Conservation (phyloP, 768 basidiomycete genomes). For the Kwoniella dendrophila region DNA sequence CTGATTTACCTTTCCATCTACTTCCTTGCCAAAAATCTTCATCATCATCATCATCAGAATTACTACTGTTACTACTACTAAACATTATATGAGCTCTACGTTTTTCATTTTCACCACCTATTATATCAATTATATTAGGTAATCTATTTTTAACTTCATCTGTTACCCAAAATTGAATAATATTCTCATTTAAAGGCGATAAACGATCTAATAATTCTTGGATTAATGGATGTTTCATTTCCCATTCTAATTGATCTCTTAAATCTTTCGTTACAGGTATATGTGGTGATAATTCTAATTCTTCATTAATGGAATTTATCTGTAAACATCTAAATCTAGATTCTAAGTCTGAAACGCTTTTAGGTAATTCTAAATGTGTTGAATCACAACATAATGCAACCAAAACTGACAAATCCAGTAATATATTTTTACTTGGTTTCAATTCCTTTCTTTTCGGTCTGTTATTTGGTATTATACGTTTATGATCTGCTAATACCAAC, state of each 20-base stretch:
- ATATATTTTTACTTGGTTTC: slow-evolving; percentile 66
- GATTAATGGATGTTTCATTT: slow-evolving; percentile 68
- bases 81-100: slow-evolving; percentile 69
- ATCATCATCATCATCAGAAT: slow-evolving; percentile 34
- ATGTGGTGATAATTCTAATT: slow-evolving; percentile 28
- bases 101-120: slow-evolving; percentile 72
- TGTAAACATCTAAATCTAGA: slow-evolving; percentile 66
- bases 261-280: slow-evolving; percentile 68
- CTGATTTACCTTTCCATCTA: slow-evolving; percentile 62
- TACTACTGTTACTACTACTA: slow-evolving; percentile 24
- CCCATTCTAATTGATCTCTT: slow-evolving; percentile 71
- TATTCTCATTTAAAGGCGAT: background rate
- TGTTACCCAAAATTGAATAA: slow-evolving; percentile 77
- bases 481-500: slow-evolving; percentile 61
- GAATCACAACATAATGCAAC: slow-evolving; percentile 83
- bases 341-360: slow-evolving; percentile 63
- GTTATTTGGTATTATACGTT: slow-evolving; percentile 23
- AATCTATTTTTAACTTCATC: slow-evolving; percentile 72
- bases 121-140: slow-evolving; percentile 74
- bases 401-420: slow-evolving; percentile 80
- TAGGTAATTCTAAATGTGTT: slow-evolving; percentile 71
- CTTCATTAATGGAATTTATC: background rate
- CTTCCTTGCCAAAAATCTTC: slow-evolving; percentile 51
- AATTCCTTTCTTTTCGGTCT: slow-evolving; percentile 18
- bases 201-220: slow-evolving; percentile 65